phyloP scores from a whole-genome alignment of 148 eudicot species.

The Rhododendron molle region DNA sequence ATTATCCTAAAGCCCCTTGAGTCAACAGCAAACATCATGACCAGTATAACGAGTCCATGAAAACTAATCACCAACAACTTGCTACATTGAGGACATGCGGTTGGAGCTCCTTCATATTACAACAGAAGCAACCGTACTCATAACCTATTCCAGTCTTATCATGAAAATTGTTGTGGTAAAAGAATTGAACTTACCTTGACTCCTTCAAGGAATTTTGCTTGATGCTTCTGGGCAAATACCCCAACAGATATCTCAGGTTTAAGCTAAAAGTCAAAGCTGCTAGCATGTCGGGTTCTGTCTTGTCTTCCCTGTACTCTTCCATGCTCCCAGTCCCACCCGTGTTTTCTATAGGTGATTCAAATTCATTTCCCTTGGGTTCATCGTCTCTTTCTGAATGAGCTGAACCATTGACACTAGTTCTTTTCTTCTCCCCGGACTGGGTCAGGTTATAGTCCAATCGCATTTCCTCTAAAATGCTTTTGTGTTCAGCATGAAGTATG shows the following conservation, averaged over 20 bases:
- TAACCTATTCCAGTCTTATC: not conserved
- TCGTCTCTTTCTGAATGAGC: slow-evolving; percentile 7
- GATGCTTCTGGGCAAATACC: slow-evolving; percentile 24
- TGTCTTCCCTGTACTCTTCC: slow-evolving; percentile 23
- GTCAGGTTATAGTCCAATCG: slow-evolving; percentile 59
- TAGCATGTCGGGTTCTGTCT: slow-evolving; percentile 20
- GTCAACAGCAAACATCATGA: not conserved
- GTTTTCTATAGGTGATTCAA: slow-evolving; percentile 16
- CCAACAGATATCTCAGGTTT: slow-evolving; percentile 40
- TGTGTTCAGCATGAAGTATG: slow-evolving; percentile 90
- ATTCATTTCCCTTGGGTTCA: slow-evolving; percentile 12
- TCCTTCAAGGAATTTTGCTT: slow-evolving; percentile 22
- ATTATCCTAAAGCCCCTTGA: not conserved
- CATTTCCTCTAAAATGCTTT: slow-evolving; percentile 79
- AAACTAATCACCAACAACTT: not conserved
- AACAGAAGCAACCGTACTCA: not conserved
- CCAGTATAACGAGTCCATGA: not conserved
- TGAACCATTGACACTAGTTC: slow-evolving; percentile 8
- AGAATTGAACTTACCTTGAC: slow-evolving; percentile 41
- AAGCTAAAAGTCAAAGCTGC: slow-evolving; percentile 26
- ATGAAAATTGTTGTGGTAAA: not conserved
- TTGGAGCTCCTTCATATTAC: not conserved
- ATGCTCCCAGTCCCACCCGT: slow-evolving; percentile 14
- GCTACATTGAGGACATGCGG: not conserved
- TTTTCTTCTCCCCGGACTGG: slow-evolving; percentile 26